Conservation (phyloP, 2,329 filamentous ascomycete species). For the Fusarium sp. region DNA sequence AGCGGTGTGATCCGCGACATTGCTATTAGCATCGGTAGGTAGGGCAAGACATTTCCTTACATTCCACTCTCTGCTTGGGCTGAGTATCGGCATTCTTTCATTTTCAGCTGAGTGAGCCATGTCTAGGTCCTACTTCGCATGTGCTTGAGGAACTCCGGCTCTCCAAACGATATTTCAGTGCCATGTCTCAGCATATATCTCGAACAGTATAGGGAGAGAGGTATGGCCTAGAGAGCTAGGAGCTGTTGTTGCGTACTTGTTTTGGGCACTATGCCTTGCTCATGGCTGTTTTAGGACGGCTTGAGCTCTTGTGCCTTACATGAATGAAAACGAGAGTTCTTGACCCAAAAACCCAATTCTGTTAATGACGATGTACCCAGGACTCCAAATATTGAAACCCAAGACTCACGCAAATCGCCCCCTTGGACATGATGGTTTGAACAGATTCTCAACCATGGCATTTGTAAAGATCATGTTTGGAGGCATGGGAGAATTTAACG, state of each 20-base stretch:
- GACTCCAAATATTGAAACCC: too few relatives aligned
- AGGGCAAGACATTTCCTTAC: neutral
- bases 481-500: neutral
- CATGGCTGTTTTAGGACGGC: too few relatives aligned
- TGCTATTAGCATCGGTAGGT: neutral
- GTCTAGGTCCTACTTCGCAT: neutral
- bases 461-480: neutral
- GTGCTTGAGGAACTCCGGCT: neutral
- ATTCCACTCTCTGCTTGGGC: neutral
- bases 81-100: neutral
- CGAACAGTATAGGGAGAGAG: neutral
- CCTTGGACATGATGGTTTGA: neutral
- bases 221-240: fast-evolving
- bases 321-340: too few relatives aligned
- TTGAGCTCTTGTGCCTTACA: too few relatives aligned
- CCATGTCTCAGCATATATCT: neutral
- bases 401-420: neutral
- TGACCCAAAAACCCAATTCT: too few relatives aligned
- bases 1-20: neutral
- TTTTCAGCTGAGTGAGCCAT: neutral
- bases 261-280: neutral
- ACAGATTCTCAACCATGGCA: neutral
- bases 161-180: neutral
- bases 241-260: neutral
- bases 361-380: too few relatives aligned